Conservation (phyloP, 2,329 filamentous ascomycete species). For the Didymella exigua region DNA sequence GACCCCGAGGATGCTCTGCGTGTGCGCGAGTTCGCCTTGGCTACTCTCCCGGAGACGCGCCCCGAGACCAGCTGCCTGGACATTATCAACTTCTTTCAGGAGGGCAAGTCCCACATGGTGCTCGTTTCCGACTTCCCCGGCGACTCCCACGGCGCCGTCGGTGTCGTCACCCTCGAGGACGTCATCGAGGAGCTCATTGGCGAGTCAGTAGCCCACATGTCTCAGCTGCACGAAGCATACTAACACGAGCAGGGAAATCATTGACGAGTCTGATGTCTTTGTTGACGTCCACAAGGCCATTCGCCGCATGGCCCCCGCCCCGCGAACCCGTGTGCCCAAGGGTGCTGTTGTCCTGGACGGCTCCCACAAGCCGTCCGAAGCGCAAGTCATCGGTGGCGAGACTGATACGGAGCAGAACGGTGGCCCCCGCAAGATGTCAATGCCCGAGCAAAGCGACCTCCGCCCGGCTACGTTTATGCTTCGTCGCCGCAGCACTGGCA, state of each 20-base stretch:
- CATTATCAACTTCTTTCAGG: constrained; percentile 99
- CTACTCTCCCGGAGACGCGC: constrained; percentile 91
- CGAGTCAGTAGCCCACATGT: constrained; percentile 67
- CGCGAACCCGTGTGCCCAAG: constrained; percentile 72
- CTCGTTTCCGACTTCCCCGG: constrained; percentile 89
- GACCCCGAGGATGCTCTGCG: constrained; percentile 89
- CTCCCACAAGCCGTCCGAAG: constrained; percentile 31
- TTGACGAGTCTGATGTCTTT: constrained; percentile 98
- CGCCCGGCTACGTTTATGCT: constrained; percentile 52
- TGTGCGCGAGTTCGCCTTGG: constrained; percentile 88
- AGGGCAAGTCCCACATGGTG: constrained; percentile 99
- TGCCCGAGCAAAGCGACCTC: constrained; percentile 38
- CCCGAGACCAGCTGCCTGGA: constrained; percentile 96
- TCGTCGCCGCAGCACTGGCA: constrained; percentile 53
- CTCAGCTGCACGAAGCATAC: neutral
- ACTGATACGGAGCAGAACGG: constrained; percentile 27
- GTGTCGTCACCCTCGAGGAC: constrained; percentile 94
- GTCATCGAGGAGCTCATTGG: constrained; percentile 98
- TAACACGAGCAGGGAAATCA: constrained; percentile 75
- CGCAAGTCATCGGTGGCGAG: constrained; percentile 23
- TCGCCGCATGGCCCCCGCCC: constrained; percentile 82
- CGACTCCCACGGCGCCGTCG: constrained; percentile 86
- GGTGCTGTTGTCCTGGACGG: constrained; percentile 58
- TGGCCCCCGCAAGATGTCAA: constrained; percentile 36
- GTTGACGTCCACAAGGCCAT: constrained; percentile 99